Percentiles rank a stretch among this genome's conserved stretches.
phyloP scores from a whole-genome alignment of 306 rosid species.

The Trichosanthes truncata region DNA sequence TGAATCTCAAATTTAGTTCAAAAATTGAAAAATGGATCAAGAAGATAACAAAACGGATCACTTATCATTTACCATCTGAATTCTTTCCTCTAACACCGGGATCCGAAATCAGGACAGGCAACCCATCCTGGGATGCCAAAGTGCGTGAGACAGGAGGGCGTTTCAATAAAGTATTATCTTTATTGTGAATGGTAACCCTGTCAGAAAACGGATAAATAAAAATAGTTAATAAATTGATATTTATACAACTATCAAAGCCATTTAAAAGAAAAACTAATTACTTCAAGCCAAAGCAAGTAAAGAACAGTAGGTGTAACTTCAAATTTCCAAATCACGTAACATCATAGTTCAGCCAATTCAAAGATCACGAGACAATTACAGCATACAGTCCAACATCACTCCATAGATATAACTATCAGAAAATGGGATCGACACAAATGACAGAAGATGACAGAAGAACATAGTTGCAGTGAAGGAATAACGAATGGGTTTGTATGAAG shows the following conservation, averaged over 20 bases:
- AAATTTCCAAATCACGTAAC: neutral
- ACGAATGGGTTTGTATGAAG: no score
- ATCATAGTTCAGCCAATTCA: neutral
- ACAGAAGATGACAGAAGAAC: no score
- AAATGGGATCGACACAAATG: no score
- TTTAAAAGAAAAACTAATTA: neutral
- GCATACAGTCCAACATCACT: no score
- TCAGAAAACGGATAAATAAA: neutral
- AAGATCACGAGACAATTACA: no score
- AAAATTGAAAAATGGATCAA: neutral
- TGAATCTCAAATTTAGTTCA: neutral
- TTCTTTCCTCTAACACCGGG: conserved; percentile 26
- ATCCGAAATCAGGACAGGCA: conserved; percentile 28
- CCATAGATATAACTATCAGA: no score
- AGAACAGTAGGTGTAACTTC: neutral
- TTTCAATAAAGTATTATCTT: conserved; percentile 33
- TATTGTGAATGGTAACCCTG: conserved; percentile 25
- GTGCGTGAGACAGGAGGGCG: conserved; percentile 40
- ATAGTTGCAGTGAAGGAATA: no score
- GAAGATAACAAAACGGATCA: neutral
- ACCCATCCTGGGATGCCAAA: conserved; percentile 39
- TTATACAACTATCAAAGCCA: neutral
- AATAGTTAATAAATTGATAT: neutral
- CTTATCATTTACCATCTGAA: conserved; percentile 26
- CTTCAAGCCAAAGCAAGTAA: neutral